Evolutionary conservation across 106 monocot genomes (phyloP), one percentile per base, ranked within the genome.

Genomic region (Hemerocallis citrina): DNA sequence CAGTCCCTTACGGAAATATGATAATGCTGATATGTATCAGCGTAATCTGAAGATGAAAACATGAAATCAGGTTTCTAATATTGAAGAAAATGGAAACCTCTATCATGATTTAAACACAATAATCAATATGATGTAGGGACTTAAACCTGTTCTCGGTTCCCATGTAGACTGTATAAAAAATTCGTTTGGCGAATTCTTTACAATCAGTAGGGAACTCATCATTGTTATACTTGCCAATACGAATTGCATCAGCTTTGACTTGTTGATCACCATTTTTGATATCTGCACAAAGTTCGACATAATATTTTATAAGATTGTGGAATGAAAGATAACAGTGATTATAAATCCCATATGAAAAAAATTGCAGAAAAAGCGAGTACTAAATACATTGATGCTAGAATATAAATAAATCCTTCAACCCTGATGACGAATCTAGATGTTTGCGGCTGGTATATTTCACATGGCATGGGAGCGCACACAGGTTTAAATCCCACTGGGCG

Each of bases 61-160:
- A n/a, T n/a, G n/a, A n/a, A n/a, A n/a, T n/a, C n/a, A n/a, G n/a
- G n/a, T n/a, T n/a, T n/a, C n/a, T n/a, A n/a, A n/a, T n/a, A n/a
- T n/a, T n/a, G n/a, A n/a, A n/a, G n/a, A n/a, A n/a, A n/a, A n/a
- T n/a, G n/a, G n/a, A n/a, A n/a, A n/a, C n/a, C n/a, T n/a, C n/a
- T n/a, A n/a, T n/a, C n/a, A n/a, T n/a, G n/a, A n/a, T n/a, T n/a
- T n/a, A n/a, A n/a, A n/a, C n/a, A n/a, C n/a, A n/a, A n/a, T n/a
- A n/a, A n/a, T n/a, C n/a, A n/a, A n/a, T n/a, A n/a, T n/a, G n/a
- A n/a, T n/a, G n/a, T n/a, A n/a, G n/a, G n/a, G n/a, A n/a, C n/a
- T n/a, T n/a, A n/a, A 23, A 89, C 98, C 98, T 98, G 59, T 98
- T 98, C 70, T 92, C 92, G 66, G 85, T 92, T 49, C 98, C 98